Evolutionary conservation across 768 basidiomycete genomes (phyloP).

Genomic region (Chlorophyllum brunneum): DNA sequence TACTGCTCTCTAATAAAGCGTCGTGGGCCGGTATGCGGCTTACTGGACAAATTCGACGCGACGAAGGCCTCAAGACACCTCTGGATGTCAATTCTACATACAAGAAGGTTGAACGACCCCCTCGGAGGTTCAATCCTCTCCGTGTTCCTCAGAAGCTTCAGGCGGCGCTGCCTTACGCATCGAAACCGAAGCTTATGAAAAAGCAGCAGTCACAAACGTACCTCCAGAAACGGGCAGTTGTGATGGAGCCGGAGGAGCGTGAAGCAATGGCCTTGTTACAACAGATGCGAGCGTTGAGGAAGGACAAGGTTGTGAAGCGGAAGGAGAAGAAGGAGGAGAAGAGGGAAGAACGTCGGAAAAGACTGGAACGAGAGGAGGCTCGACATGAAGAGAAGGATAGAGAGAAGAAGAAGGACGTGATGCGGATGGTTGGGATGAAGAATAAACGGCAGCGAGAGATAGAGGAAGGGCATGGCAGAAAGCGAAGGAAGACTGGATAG

Average conservation of each 20-base stretch:
- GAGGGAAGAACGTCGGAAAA: constrained; percentile 64
- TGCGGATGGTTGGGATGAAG: constrained; percentile 70
- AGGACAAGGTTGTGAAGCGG: constrained; percentile 77
- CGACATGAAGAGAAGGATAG: constrained; percentile 63
- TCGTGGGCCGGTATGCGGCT: constrained; percentile 93
- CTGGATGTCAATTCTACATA: constrained; percentile 82
- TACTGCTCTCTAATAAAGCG: constrained; percentile 79
- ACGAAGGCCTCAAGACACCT: constrained; percentile 81
- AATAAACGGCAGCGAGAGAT: constrained; percentile 59
- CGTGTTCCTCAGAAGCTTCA: constrained; percentile 89
- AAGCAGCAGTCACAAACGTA: constrained; percentile 78
- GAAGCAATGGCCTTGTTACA: constrained; percentile 87
- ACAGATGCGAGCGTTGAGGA: constrained; percentile 88
- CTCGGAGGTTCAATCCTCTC: constrained; percentile 88
- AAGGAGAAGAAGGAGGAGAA: constrained; percentile 87
- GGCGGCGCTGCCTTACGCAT: constrained; percentile 84
- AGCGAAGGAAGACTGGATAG: constrained; percentile 42
- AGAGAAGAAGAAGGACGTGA: constrained; percentile 73
- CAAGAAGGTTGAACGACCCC: constrained; percentile 73
- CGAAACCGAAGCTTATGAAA: constrained; percentile 83
- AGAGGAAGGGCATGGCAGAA: constrained; percentile 50
- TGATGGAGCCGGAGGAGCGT: constrained; percentile 95
- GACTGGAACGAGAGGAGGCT: constrained; percentile 65
- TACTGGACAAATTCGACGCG: constrained; percentile 89
- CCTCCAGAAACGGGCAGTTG: constrained; percentile 90